These are phyloP conservation scores for Diaporthe humulicola DNA, from an alignment of 2,329 filamentous ascomycete genomes.

Conservation along the genomic window DNA sequence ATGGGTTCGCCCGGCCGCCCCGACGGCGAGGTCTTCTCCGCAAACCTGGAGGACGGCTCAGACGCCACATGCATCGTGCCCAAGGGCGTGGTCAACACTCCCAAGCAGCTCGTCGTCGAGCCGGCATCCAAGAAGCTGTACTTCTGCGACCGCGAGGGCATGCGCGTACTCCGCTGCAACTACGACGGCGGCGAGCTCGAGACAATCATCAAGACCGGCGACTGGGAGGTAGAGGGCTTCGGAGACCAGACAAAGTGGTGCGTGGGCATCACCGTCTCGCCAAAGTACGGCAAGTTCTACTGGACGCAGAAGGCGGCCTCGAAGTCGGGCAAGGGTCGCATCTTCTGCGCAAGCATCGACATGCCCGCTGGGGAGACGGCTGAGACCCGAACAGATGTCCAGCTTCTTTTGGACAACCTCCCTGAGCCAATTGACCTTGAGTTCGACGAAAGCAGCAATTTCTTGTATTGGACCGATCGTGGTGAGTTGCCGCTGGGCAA, in stretches of 20 bases:
- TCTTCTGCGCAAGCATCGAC: constrained; percentile 63
- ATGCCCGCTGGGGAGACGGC: constrained; percentile 49
- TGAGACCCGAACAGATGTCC: constrained; percentile 54
- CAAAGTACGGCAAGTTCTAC: constrained; percentile 60
- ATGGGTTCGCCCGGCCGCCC: constrained; percentile 58
- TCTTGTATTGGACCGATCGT: constrained; percentile 72
- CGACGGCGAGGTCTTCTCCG: constrained; percentile 59
- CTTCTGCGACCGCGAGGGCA: constrained; percentile 59
- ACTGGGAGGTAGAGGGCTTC: constrained; percentile 37
- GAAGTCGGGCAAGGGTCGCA: constrained; percentile 64
- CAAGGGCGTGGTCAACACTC: constrained; percentile 61
- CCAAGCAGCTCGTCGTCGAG: constrained; percentile 56
- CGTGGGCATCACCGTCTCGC: constrained; percentile 66
- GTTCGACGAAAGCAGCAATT: constrained; percentile 57
- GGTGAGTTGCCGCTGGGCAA: constrained; percentile 70
- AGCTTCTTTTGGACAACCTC: constrained; percentile 56
- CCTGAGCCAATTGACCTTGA: constrained; percentile 71
- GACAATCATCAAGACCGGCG: constrained; percentile 50
- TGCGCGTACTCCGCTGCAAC: constrained; percentile 54
- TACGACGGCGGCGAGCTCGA: constrained; percentile 56
- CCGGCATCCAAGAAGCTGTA: constrained; percentile 51
- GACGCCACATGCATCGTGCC: constrained; percentile 58
- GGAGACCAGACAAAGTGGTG: constrained; percentile 60
- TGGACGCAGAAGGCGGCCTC: constrained; percentile 72
- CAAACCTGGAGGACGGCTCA: constrained; percentile 60